A percentile compares a stretch with the other conserved stretches of the same genome.
These are phyloP conservation scores for Haplosporangium sp. DNA, from an alignment of 371 early-diverging fungal genomes.

Conservation along the genomic window DNA sequence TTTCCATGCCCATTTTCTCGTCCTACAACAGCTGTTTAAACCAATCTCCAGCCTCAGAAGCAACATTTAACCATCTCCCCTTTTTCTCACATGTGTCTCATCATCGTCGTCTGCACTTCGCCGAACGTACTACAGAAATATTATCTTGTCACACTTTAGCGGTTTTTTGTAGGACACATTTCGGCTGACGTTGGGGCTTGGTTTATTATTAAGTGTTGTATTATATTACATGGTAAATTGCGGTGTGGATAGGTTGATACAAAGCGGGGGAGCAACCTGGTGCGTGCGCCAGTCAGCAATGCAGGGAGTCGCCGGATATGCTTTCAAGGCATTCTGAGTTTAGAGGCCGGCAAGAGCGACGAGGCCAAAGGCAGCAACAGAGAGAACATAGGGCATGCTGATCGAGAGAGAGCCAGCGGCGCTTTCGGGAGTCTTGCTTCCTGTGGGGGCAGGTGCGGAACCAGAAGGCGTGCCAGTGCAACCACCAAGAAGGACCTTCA, in stretches of 20 bases:
- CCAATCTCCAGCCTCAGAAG: too few relatives aligned
- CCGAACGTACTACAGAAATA: too few relatives aligned
- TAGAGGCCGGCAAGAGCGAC: slow-evolving; percentile 47
- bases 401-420: slow-evolving; percentile 9
- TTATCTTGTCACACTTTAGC: too few relatives aligned
- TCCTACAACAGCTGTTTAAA: too few relatives aligned
- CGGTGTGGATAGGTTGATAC: slow-evolving; percentile 5
- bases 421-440: slow-evolving; percentile 3
- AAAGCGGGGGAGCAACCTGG: neutral
- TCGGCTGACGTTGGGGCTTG: too few relatives aligned
- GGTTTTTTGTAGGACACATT: too few relatives aligned
- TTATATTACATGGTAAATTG: slow-evolving; percentile 1
- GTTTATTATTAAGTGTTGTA: slow-evolving; percentile 14
- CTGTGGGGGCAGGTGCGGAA: neutral
- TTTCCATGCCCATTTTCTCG: too few relatives aligned
- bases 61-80: too few relatives aligned
- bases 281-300: neutral
- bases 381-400: slow-evolving; percentile 42
- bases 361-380: slow-evolving; percentile 41
- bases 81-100: too few relatives aligned
- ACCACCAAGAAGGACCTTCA: neutral
- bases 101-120: too few relatives aligned
- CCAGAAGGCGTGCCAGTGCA: neutral
- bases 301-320: neutral
- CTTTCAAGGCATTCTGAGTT: neutral